Evolutionary conservation across 768 basidiomycete species (phyloP).

Genomic region (Piloderma croceum): DNA sequence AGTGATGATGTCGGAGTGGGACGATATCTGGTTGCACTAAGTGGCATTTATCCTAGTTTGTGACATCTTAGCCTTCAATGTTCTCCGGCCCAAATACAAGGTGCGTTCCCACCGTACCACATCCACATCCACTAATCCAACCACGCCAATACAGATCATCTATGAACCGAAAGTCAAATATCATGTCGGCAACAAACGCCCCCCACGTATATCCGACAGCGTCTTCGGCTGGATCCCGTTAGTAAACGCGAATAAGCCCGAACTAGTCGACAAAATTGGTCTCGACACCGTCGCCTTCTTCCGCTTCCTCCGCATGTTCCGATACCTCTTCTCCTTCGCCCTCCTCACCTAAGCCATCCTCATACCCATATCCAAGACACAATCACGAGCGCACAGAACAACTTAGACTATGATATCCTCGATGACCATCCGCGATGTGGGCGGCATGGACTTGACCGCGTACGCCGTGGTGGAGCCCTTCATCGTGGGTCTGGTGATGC

Average conservation of each 20-base stretch:
- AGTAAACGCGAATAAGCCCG: slow-evolving; percentile 71
- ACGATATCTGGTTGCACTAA: background rate
- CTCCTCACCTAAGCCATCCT: slow-evolving; percentile 64
- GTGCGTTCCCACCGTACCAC: slow-evolving; percentile 30
- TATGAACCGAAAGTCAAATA: slow-evolving; percentile 96
- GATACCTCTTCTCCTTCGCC: slow-evolving; percentile 66
- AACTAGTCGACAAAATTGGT: slow-evolving; percentile 81
- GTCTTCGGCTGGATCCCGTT: slow-evolving; percentile 89
- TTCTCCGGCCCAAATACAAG: slow-evolving; percentile 87
- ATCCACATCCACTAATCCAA: too few species aligned
- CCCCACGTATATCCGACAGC: slow-evolving; percentile 76
- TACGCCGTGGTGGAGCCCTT: slow-evolving; percentile 84
- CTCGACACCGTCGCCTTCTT: slow-evolving; percentile 92
- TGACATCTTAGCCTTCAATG: slow-evolving; percentile 75
- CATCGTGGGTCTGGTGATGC: slow-evolving; percentile 70
- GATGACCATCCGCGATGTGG: slow-evolving; percentile 82
- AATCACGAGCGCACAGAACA: slow-evolving; percentile 72
- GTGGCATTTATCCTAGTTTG: slow-evolving; percentile 37
- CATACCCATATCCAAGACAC: slow-evolving; percentile 80
- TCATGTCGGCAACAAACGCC: slow-evolving; percentile 68
- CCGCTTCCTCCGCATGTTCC: slow-evolving; percentile 83
- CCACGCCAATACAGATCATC: slow-evolving; percentile 49
- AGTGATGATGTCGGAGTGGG: slow-evolving; percentile 22
- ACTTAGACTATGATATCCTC: slow-evolving; percentile 51
- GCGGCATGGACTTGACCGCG: slow-evolving; percentile 66